These are phyloP conservation scores for Didymella arachidicola DNA, from an alignment of 2,329 filamentous ascomycete genomes.

Conservation along the genomic window DNA sequence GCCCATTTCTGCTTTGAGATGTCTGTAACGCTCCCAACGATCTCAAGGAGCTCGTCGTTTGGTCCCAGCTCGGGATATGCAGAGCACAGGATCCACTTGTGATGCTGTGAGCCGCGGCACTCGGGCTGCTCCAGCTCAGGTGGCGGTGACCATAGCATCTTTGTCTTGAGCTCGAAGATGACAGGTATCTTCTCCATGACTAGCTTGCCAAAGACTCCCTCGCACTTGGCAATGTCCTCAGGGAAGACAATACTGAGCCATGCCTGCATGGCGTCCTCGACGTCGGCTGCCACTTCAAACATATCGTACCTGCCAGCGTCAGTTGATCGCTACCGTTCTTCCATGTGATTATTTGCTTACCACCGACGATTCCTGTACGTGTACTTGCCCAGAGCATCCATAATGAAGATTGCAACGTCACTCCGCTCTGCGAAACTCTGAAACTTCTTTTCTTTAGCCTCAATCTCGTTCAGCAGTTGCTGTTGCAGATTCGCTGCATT, in stretches of 20 bases:
- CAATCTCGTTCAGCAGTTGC: conserved; percentile 47
- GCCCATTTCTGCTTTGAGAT: conserved; percentile 51
- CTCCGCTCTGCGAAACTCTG: conserved; percentile 51
- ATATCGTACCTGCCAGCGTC: conserved; percentile 32
- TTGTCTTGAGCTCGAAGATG: conserved; percentile 51
- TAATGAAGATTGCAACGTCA: conserved; percentile 54
- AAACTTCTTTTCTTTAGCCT: conserved; percentile 46
- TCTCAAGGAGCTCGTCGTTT: conserved; percentile 36
- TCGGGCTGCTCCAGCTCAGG: conserved; percentile 25
- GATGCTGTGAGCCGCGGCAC: conserved; percentile 24
- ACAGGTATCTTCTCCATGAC: conserved; percentile 43
- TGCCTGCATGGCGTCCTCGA: conserved; percentile 29
- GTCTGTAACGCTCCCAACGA: conserved; percentile 49
- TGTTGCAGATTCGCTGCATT: conserved; percentile 48
- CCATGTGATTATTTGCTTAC: conserved; percentile 18
- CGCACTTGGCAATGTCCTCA: conserved; percentile 47
- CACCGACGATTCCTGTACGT: conserved; percentile 54
- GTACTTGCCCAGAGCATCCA: conserved; percentile 45
- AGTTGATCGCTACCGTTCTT: background rate
- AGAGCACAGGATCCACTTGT: conserved; percentile 43
- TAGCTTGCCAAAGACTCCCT: conserved; percentile 42
- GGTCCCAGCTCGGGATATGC: conserved; percentile 38
- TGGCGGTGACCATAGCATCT: conserved; percentile 45
- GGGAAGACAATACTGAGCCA: conserved; percentile 39
- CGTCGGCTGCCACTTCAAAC: conserved; percentile 31